Conservation (phyloP, 1,139 yeast genomes). For the Yamadazyma blattariae region DNA sequence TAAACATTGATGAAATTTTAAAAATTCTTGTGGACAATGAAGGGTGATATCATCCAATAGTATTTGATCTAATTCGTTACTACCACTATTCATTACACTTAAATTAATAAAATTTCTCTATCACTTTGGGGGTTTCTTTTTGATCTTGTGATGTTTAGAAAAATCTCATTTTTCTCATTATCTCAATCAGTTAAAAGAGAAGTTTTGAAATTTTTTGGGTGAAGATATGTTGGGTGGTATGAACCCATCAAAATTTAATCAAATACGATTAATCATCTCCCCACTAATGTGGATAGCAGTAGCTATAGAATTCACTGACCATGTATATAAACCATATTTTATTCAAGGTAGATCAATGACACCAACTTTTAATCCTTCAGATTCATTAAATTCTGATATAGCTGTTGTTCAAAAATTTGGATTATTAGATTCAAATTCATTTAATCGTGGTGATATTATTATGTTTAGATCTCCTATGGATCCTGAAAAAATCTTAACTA, state of each 20-base stretch:
- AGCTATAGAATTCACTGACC: conserved; percentile 62
- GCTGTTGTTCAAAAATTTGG: conserved; percentile 70
- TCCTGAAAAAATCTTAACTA: conserved; percentile 71
- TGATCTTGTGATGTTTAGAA: too few relatives aligned
- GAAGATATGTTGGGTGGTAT: too few relatives aligned
- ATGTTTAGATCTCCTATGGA: conserved; percentile 75
- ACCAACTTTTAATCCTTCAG: conserved; percentile 77
- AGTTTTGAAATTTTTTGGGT: too few relatives aligned
- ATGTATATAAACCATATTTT: conserved; percentile 69
- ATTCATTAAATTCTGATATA: conserved; percentile 56
- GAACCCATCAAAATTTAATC: too few relatives aligned
- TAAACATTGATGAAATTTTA: conserved; percentile 66
- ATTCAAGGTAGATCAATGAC: conserved; percentile 87
- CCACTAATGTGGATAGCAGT: conserved; percentile 76
- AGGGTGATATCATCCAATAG: conserved; percentile 50
- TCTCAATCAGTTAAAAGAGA: too few relatives aligned
- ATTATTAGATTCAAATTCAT: conserved; percentile 42
- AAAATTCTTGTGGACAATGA: conserved; percentile 62
- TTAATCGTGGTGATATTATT: conserved; percentile 68
- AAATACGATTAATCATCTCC: too few relatives aligned
- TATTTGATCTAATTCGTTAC: conserved; percentile 25
- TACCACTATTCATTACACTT: too few relatives aligned
- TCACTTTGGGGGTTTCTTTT: too few relatives aligned
- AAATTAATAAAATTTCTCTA: too few relatives aligned
- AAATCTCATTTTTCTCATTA: too few relatives aligned